These are phyloP conservation scores for Amphibolis antarctica DNA, from an alignment of 106 monocot genomes.

Conservation along the genomic window DNA sequence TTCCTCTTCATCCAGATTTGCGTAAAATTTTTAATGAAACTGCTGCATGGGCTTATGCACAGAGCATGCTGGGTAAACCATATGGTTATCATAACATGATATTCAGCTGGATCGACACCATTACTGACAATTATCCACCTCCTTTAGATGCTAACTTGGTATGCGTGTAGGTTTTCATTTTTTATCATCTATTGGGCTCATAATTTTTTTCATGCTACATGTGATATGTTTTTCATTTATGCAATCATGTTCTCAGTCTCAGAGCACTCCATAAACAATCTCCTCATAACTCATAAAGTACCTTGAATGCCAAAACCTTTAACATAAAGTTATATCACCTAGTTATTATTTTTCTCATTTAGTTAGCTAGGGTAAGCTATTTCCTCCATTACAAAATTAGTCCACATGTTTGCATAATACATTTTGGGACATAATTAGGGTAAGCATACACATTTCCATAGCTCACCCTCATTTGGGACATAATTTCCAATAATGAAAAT, in stretches of 20 bases:
- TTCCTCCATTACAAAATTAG: no score
- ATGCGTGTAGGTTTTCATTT: background rate
- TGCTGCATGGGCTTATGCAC: slow-evolving; percentile 89
- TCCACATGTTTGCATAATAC: no score
- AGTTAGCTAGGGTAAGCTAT: no score
- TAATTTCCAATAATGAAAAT: no score
- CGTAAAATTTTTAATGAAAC: slow-evolving; percentile 72
- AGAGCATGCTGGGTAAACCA: slow-evolving; percentile 77
- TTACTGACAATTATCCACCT: slow-evolving; percentile 78
- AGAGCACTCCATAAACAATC: background rate
- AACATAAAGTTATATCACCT: no score
- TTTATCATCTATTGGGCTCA: background rate
- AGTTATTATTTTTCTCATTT: no score
- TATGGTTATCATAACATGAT: slow-evolving; percentile 99
- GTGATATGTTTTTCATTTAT: background rate
- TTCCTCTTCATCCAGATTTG: slow-evolving; percentile 78
- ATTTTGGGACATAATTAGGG: no score
- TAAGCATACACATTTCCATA: no score
- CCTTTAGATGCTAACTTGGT: slow-evolving; percentile 95
- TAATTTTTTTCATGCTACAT: background rate
- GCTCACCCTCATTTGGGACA: no score
- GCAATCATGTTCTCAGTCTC: no score
- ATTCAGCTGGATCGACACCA: slow-evolving; percentile 98
- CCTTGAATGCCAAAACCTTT: no score
- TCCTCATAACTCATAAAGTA: no score